phyloP scores from a whole-genome alignment of 1,284 basidiomycete species.

The Cryptococcus jaspeensis region DNA sequence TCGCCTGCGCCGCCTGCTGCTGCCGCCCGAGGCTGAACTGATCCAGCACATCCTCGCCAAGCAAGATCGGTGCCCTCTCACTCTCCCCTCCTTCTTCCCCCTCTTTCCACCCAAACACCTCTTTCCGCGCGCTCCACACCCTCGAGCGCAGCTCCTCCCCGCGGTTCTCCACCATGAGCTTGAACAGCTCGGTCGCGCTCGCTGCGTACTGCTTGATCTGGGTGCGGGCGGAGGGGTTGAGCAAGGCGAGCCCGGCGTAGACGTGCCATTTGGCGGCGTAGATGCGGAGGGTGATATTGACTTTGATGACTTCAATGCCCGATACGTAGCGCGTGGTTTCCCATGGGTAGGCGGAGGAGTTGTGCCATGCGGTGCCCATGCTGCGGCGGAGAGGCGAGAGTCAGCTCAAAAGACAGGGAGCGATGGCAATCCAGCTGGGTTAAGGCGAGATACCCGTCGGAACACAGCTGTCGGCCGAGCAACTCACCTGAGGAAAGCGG shows the following conservation, averaged over 20 bases:
- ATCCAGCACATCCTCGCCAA: constrained; percentile 84
- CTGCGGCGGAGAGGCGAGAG: constrained; percentile 51
- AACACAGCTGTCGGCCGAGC: no score
- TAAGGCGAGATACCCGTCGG: no score
- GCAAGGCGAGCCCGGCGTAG: constrained; percentile 93
- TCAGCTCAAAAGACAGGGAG: no score
- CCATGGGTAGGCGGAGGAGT: constrained; percentile 83
- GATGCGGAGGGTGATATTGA: constrained; percentile 94
- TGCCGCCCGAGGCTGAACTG: constrained; percentile 75
- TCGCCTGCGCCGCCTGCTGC: constrained; percentile 26
- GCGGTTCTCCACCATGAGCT: constrained; percentile 86
- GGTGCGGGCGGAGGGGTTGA: constrained; percentile 85
- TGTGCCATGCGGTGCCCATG: constrained; percentile 96
- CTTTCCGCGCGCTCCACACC: constrained; percentile 71
- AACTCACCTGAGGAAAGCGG: constrained; percentile 85
- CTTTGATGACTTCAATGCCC: constrained; percentile 98
- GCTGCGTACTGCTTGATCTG: constrained; percentile 90
- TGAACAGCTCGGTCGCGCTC: constrained; percentile 85
- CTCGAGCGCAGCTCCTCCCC: constrained; percentile 66
- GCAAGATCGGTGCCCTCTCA: constrained; percentile 65
- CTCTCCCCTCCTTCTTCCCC: constrained; percentile 25
- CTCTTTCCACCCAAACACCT: constrained; percentile 68
- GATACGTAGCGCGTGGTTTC: constrained; percentile 88
- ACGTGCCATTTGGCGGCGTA: constrained; percentile 99
- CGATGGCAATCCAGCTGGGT: no score